Evolutionary conservation across 2,329 filamentous ascomycete genomes (phyloP).

Genomic region (Pseudocercospora vitis): DNA sequence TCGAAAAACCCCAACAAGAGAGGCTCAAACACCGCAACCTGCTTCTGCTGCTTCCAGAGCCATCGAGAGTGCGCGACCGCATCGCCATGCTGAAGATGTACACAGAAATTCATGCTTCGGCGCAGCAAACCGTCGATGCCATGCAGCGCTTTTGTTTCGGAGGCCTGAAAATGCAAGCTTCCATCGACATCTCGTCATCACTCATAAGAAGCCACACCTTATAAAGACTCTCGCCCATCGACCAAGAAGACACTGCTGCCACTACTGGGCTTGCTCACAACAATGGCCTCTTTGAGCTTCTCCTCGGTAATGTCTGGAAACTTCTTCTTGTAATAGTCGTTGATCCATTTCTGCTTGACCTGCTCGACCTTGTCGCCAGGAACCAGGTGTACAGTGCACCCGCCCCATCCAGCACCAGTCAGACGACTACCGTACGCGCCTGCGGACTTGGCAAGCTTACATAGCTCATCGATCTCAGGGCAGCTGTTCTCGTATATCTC

Average conservation of each 20-base stretch:
- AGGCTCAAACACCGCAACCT: too few species aligned
- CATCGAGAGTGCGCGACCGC: too few species aligned
- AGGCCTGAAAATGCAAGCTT: neutral
- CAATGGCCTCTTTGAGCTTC: constrained; percentile 74
- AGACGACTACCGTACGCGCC: constrained; percentile 82
- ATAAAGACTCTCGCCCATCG: constrained; percentile 23
- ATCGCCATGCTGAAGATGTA: too few species aligned
- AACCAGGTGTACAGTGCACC: constrained; percentile 91
- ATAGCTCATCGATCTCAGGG: constrained; percentile 87
- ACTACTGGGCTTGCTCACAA: constrained; percentile 83
- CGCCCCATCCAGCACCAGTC: constrained; percentile 95
- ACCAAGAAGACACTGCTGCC: constrained; percentile 52
- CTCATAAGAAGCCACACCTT: constrained; percentile 5
- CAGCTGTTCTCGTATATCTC: constrained; percentile 90
- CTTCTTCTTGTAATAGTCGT: constrained; percentile 77
- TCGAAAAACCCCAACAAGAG: too few species aligned
- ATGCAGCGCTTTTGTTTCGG: neutral
- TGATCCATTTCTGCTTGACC: constrained; percentile 74
- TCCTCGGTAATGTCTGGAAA: constrained; percentile 68
- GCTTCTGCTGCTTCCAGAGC: too few species aligned
- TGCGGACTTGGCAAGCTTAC: constrained; percentile 71
- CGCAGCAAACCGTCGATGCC: neutral
- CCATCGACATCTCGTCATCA: neutral
- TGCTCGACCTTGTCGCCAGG: constrained; percentile 76
- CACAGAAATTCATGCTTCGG: too few species aligned